These are phyloP conservation scores for Pseudogymnoascus sp. DNA, from an alignment of 2,329 filamentous ascomycete species.

Conservation along the genomic window DNA sequence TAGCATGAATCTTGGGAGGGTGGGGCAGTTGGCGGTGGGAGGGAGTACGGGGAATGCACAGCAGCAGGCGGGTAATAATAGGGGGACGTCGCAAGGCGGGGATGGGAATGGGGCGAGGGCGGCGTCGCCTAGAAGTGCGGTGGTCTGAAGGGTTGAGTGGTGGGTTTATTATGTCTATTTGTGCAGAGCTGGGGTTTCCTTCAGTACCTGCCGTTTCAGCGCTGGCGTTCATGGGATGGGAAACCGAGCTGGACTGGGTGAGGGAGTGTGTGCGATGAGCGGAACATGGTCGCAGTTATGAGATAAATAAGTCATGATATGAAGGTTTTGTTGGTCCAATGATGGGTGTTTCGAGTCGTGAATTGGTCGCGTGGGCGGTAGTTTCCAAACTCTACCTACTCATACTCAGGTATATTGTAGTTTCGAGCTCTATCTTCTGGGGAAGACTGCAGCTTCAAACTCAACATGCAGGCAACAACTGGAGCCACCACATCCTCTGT, in stretches of 20 bases:
- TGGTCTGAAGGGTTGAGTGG: neutral
- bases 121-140: neutral
- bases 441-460: neutral
- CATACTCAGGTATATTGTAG: too few relatives aligned
- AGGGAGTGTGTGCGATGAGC: neutral
- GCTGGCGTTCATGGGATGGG: conserved; percentile 11
- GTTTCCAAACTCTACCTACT: neutral
- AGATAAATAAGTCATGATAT: neutral
- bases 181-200: conserved; percentile 4
- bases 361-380: neutral
- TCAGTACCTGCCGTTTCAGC: conserved; percentile 11
- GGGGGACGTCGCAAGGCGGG: conserved; percentile 17
- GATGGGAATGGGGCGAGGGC: conserved; percentile 7
- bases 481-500: neutral
- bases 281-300: neutral
- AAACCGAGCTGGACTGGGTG: conserved; percentile 6
- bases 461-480: neutral
- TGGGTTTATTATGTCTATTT: neutral
- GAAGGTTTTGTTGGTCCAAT: neutral
- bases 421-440: neutral
- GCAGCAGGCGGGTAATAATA: conserved; percentile 16
- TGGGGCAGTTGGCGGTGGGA: conserved; percentile 19
- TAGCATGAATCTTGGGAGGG: conserved; percentile 42
- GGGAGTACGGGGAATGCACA: conserved; percentile 22
- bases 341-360: neutral